Base-by-base conservation (phyloP, 805 yeast genomes). In the Wickerhamomyces alni region DNA sequence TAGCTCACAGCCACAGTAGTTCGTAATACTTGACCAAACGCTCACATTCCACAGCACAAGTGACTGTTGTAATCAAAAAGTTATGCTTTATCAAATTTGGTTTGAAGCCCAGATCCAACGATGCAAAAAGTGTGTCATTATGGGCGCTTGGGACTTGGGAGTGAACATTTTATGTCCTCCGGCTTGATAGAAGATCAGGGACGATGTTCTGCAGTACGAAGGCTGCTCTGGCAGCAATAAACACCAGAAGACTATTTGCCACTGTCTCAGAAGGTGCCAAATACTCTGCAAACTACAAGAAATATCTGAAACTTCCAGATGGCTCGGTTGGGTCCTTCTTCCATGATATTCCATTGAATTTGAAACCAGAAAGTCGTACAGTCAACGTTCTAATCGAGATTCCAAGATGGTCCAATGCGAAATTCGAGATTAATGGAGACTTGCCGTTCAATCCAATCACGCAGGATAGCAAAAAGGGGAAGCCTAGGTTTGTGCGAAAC, bases 361-460 rank as follows among this genome's bases (percentile, higher is more conserved):
- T 98, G 56, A 93, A 91, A 68, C 86, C 87, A 63, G 89, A 86
- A 61, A 84, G 86, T 72, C 81, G 89, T 58, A 76, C 89, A 55
- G 72, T 84, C 52, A 85, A 84, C 75, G 82, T 87, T 85, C 74
- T 93, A 55, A 97, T 93, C 48, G 99, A 93, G 70, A 88, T 93
- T 51, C 99, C 99, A 62, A 84, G 98, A 67, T 91, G 97, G 97
- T 77, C 95, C 59, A 93, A 93, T 63, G 98, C 97, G 50, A 93
- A 93, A 74, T 74, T 89, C 65, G 99, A 93, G 68, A 88, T 89
- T 66, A 77, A 84, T 64, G 89, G 88, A 70, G 95, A 85, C 56
- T 69, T 69, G 54, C 66, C 76, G 34, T 74, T 88, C 62, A 93
- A 93, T 74, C 99, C 99, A 57, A 93, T 93, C 55, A 72, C 86